Percentiles rank a stretch among this genome's conserved stretches.
These are phyloP conservation scores for Hypomyces perniciosus DNA, from an alignment of 2,329 filamentous ascomycete species.

Conservation along the genomic window DNA sequence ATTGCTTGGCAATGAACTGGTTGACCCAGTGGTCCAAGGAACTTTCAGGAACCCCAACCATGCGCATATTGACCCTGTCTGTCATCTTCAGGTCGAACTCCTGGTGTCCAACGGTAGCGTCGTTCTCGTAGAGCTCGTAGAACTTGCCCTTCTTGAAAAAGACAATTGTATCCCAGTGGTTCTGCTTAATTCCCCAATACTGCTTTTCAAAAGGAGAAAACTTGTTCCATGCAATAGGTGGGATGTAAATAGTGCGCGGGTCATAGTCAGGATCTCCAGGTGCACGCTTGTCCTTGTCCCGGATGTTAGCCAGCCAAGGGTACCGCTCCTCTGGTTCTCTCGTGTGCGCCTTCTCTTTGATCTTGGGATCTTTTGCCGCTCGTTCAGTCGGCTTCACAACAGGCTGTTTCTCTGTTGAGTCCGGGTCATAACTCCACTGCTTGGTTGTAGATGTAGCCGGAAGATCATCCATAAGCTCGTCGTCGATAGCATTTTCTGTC, in stretches of 20 bases:
- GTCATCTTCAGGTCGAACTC: constrained; percentile 97
- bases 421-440: constrained; percentile 67
- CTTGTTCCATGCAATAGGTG: constrained; percentile 68
- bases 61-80: constrained; percentile 97
- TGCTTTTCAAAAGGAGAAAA: constrained; percentile 97
- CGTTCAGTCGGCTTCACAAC: constrained; percentile 30
- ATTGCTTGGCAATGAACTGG: constrained; percentile 96
- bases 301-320: constrained; percentile 79
- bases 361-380: constrained; percentile 26
- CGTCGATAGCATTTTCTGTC: constrained; percentile 41
- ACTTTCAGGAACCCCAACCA: constrained; percentile 96
- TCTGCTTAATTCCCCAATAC: constrained; percentile 99
- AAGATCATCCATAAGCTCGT: constrained; percentile 49
- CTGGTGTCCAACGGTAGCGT: constrained; percentile 93
- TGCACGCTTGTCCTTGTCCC: constrained; percentile 77
- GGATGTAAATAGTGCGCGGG: constrained; percentile 83
- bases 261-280: constrained; percentile 83
- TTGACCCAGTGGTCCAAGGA: constrained; percentile 97
- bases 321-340: constrained; percentile 83
- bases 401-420: constrained; percentile 33
- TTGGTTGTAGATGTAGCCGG: constrained; percentile 66
- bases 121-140: constrained; percentile 96
- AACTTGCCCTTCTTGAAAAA: constrained; percentile 99
- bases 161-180: constrained; percentile 94
- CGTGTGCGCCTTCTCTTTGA: constrained; percentile 65